Evolutionary conservation across 1,139 yeast genomes (phyloP).

Genomic region (Blastobotrys ciferrii): DNA sequence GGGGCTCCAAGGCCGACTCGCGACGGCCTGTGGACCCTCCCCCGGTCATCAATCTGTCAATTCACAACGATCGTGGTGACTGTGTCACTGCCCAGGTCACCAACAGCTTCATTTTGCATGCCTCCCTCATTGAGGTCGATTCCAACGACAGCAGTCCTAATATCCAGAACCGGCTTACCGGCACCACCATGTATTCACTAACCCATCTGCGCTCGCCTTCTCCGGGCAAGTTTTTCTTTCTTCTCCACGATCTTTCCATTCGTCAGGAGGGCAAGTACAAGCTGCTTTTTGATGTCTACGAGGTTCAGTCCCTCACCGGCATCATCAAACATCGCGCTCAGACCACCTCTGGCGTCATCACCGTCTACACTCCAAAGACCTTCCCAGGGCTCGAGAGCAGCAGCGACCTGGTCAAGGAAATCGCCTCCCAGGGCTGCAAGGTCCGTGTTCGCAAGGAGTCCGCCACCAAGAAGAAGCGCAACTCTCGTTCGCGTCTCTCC

Average conservation of each 20-base stretch:
- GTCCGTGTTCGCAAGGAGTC: conserved; percentile 37
- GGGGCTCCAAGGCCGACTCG: conserved; percentile 37
- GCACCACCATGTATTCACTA: conserved; percentile 29
- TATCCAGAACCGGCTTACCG: conserved; percentile 24
- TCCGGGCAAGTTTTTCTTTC: conserved; percentile 33
- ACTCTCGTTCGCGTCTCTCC: conserved; percentile 14
- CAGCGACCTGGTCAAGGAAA: conserved; percentile 36
- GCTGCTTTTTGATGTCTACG: conserved; percentile 34
- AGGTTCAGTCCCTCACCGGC: conserved; percentile 27
- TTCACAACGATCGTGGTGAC: conserved; percentile 22
- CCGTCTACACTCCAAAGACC: conserved; percentile 39
- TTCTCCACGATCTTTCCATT: conserved; percentile 37
- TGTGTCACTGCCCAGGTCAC: conserved; percentile 28
- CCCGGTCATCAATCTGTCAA: conserved; percentile 31
- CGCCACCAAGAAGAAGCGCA: conserved; percentile 22
- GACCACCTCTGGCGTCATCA: conserved; percentile 29
- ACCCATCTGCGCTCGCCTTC: conserved; percentile 30
- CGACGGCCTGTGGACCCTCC: conserved; percentile 38
- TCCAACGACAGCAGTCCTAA: neutral
- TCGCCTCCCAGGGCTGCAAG: conserved; percentile 37
- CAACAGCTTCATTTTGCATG: conserved; percentile 33
- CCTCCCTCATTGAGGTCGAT: conserved; percentile 28
- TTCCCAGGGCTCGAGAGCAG: conserved; percentile 39
- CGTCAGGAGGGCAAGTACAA: conserved; percentile 38
- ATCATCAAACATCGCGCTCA: conserved; percentile 29